A percentile compares a stretch with the other conserved stretches of the same genome.
Conservation (phyloP, 257 asterid genomes). For the Solanum raphanifolium region DNA sequence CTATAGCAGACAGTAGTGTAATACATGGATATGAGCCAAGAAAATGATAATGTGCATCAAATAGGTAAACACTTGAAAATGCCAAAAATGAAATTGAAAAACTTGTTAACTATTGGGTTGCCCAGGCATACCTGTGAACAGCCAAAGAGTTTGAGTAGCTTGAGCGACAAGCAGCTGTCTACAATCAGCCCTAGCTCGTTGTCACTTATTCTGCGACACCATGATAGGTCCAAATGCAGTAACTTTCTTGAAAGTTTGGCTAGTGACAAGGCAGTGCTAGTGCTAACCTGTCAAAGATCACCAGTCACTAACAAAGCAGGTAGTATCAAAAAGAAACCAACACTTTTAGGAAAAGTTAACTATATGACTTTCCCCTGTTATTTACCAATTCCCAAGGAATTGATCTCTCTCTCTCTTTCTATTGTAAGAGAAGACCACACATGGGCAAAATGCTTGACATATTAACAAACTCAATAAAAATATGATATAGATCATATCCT, state of each 20-base stretch:
- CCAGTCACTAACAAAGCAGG: background rate
- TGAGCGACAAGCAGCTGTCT: slow-evolving; percentile 60
- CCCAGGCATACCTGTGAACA: slow-evolving; percentile 54
- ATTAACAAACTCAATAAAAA: background rate
- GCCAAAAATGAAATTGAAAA: background rate
- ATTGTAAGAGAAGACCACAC: background rate
- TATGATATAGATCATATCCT: background rate
- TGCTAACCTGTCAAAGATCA: slow-evolving; percentile 32
- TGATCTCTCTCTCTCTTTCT: background rate
- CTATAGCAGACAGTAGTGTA: background rate
- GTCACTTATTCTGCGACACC: slow-evolving; percentile 51
- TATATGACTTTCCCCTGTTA: background rate
- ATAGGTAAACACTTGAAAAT: background rate
- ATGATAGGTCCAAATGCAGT: slow-evolving; percentile 60
- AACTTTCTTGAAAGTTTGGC: slow-evolving; percentile 48
- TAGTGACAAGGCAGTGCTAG: slow-evolving; percentile 49
- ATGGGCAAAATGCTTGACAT: background rate
- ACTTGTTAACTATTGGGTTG: background rate
- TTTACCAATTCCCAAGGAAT: background rate
- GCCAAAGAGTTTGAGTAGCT: slow-evolving; percentile 67
- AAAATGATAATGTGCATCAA: background rate
- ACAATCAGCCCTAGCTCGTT: slow-evolving; percentile 70
- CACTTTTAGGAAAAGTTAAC: background rate
- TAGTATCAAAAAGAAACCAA: background rate
- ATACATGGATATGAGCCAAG: background rate